Conservation (phyloP, 2,329 filamentous ascomycete genomes). For the Arthroderma sp. region DNA sequence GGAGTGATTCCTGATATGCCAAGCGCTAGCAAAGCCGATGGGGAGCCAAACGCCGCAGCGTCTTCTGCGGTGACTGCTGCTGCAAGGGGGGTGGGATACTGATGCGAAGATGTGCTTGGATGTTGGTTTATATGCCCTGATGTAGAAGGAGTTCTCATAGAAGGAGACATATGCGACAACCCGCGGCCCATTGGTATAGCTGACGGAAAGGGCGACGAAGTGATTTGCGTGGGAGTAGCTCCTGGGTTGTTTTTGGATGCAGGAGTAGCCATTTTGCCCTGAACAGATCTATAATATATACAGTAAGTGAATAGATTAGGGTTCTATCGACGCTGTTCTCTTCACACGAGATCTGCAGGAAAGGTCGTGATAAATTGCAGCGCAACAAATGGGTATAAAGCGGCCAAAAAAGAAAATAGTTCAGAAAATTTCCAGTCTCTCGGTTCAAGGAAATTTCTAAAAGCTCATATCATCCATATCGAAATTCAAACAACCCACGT, state of each 20-base stretch:
- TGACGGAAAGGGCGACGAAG: slow-evolving; percentile 31
- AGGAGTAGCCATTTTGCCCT: slow-evolving; percentile 29
- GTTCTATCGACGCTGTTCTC: not conserved
- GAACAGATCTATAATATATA: not conserved
- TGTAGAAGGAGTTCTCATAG: slow-evolving; percentile 31
- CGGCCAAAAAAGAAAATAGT: no score
- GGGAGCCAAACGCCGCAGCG: slow-evolving; percentile 31
- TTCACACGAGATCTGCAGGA: no score
- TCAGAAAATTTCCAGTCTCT: no score
- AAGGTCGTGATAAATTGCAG: no score
- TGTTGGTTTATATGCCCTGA: slow-evolving; percentile 24
- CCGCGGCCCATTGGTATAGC: slow-evolving; percentile 27
- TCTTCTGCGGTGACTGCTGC: slow-evolving; percentile 24
- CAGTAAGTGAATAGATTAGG: not conserved
- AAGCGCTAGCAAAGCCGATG: slow-evolving; percentile 32
- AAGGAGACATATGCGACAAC: slow-evolving; percentile 33
- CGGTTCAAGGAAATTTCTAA: no score
- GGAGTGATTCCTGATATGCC: slow-evolving; percentile 30
- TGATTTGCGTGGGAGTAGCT: slow-evolving; percentile 31
- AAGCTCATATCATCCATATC: no score
- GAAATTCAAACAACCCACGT: no score
- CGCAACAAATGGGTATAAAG: no score
- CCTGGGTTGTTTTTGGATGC: slow-evolving; percentile 30
- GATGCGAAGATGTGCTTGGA: slow-evolving; percentile 26
- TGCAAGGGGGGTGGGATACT: slow-evolving; percentile 32